These are phyloP conservation scores for Pseudogymnoascus sp. DNA, from an alignment of 2,329 filamentous ascomycete species.

Conservation along the genomic window DNA sequence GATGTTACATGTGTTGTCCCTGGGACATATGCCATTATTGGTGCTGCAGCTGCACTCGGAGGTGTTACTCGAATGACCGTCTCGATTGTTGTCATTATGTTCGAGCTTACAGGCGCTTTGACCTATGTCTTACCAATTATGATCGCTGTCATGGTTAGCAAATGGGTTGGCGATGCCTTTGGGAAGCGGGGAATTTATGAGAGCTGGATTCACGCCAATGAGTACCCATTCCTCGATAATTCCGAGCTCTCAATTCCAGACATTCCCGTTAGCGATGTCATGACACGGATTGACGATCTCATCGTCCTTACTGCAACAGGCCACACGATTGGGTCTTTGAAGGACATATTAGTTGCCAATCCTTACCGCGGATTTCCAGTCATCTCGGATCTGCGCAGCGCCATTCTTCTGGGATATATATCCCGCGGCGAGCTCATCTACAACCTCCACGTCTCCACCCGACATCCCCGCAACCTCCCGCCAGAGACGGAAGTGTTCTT, in stretches of 20 bases:
- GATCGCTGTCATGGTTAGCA: conserved; percentile 96
- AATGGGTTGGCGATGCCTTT: conserved; percentile 97
- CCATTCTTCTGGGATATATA: conserved; percentile 84
- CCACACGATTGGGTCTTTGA: conserved; percentile 75
- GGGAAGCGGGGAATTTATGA: conserved; percentile 93
- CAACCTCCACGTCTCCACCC: conserved; percentile 60
- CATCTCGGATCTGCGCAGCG: conserved; percentile 68
- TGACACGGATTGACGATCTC: conserved; percentile 88
- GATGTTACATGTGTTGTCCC: conserved; percentile 86
- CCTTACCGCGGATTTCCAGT: conserved; percentile 89
- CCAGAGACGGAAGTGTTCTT: conserved; percentile 76
- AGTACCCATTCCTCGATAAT: conserved; percentile 92
- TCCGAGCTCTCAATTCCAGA: conserved; percentile 71
- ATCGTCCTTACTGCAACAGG: conserved; percentile 80
- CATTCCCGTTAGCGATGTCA: conserved; percentile 76
- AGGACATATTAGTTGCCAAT: conserved; percentile 62
- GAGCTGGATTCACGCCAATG: conserved; percentile 92
- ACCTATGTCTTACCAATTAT: conserved; percentile 98
- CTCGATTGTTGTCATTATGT: conserved; percentile 98
- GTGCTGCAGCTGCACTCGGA: conserved; percentile 86
- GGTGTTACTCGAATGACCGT: conserved; percentile 95
- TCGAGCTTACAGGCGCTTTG: conserved; percentile 91
- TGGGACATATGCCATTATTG: conserved; percentile 93
- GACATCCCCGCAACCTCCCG: conserved; percentile 51
- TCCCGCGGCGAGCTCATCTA: conserved; percentile 83